phyloP scores from a whole-genome alignment of 345 rosid species.

The Rhizophora mangle region DNA sequence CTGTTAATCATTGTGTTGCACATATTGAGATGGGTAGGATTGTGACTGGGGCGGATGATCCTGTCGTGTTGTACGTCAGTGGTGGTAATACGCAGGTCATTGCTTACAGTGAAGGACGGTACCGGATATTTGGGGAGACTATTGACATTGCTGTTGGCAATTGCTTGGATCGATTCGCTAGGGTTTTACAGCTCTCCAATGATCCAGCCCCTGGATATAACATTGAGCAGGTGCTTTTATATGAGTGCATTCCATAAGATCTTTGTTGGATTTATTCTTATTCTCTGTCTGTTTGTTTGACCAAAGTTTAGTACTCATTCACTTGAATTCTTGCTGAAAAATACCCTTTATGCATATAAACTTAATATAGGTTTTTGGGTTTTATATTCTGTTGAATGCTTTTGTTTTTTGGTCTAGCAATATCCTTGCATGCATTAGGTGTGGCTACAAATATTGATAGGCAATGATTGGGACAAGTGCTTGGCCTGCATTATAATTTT shows the following conservation, averaged over 20 bases:
- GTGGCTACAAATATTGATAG: too few species aligned
- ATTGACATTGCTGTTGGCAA: conserved; percentile 99
- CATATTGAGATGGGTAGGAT: conserved; percentile 98
- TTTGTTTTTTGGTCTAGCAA: too few species aligned
- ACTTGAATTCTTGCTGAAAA: too few species aligned
- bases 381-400: too few species aligned
- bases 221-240: conserved; percentile 74
- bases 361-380: too few species aligned
- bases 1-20: conserved; percentile 93
- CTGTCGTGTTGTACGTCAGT: conserved; percentile 91
- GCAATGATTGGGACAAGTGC: too few species aligned
- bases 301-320: not conserved
- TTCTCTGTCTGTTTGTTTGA: not conserved
- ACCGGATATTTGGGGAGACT: conserved; percentile 88
- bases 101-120: conserved; percentile 93
- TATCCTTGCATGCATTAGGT: too few species aligned
- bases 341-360: too few species aligned
- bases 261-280: not conserved
- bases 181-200: conserved; percentile 84
- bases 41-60: conserved; percentile 89
- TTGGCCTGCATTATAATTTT: too few species aligned
- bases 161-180: conserved; percentile 92
- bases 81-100: conserved; percentile 99
- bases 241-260: not conserved
- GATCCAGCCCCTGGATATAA: conserved; percentile 99